A percentile compares a stretch with the other conserved stretches of the same genome.
Evolutionary conservation across 2,329 filamentous ascomycete genomes (phyloP).

Genomic region (Diaporthe sp.): DNA sequence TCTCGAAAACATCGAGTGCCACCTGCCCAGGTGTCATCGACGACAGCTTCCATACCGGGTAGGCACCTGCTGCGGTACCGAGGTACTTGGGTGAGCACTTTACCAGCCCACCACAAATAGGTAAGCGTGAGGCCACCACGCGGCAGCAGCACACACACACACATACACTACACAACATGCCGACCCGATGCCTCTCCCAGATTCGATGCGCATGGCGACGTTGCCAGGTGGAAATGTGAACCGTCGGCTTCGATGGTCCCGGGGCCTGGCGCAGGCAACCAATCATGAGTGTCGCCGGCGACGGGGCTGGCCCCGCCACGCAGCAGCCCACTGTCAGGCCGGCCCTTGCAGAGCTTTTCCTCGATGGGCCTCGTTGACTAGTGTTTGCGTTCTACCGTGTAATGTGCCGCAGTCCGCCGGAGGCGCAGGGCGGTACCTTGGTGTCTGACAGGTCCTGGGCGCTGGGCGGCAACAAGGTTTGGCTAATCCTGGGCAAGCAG

Average conservation of each 20-base stretch:
- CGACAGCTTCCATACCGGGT: too few relatives aligned
- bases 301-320: constrained; percentile 2
- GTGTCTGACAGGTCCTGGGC: neutral
- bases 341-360: constrained; percentile 19
- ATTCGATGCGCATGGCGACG: constrained; percentile 15
- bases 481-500: constrained; percentile 5
- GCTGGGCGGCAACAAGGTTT: constrained; percentile 5
- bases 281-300: constrained; percentile 7
- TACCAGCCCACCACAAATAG: neutral
- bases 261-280: neutral
- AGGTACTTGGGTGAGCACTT: too few relatives aligned
- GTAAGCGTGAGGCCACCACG: neutral
- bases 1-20: too few relatives aligned
- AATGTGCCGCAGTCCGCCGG: neutral
- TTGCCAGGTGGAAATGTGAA: constrained; percentile 20
- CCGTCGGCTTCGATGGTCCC: neutral
- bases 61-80: too few relatives aligned
- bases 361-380: neutral
- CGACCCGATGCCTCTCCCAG: constrained; percentile 20
- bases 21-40: too few relatives aligned
- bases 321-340: neutral
- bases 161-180: neutral
- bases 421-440: too few relatives aligned
- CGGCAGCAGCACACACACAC: neutral
- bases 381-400: neutral